A percentile compares a stretch with the other conserved stretches of the same genome.
Evolutionary conservation across 2,329 filamentous ascomycete genomes (phyloP).

Genomic region (Beauveria asiatica): DNA sequence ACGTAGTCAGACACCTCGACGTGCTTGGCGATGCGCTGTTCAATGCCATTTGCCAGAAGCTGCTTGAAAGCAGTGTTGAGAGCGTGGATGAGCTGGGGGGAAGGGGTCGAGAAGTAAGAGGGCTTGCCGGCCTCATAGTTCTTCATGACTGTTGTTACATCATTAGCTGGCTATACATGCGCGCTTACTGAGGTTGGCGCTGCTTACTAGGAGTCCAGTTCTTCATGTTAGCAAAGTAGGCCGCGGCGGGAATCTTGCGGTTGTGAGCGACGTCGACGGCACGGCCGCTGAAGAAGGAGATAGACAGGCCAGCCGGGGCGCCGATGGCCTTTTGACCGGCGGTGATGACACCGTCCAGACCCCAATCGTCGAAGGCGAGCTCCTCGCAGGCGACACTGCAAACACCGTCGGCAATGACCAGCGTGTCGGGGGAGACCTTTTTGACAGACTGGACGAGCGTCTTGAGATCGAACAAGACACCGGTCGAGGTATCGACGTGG

Average conservation of each 20-base stretch:
- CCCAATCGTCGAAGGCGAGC: constrained; percentile 93
- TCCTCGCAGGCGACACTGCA: constrained; percentile 96
- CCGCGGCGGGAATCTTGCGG: constrained; percentile 71
- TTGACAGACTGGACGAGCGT: constrained; percentile 74
- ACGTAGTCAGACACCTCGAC: constrained; percentile 71
- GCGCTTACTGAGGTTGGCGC: background rate
- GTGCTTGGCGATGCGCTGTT: constrained; percentile 78
- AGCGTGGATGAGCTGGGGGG: constrained; percentile 86
- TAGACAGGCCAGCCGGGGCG: constrained; percentile 86
- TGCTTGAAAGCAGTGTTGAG: constrained; percentile 83
- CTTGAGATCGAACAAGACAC: constrained; percentile 87
- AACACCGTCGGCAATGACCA: constrained; percentile 89
- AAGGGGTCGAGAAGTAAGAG: constrained; percentile 95
- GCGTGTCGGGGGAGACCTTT: constrained; percentile 79
- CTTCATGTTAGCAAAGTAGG: constrained; percentile 94
- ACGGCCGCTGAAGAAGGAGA: constrained; percentile 85
- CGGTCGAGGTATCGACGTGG: constrained; percentile 95
- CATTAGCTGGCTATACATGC: background rate
- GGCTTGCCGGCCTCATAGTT: constrained; percentile 98
- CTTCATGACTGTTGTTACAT: constrained; percentile 65
- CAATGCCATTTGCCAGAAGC: constrained; percentile 71
- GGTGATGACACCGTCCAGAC: constrained; percentile 84
- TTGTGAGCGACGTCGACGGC: constrained; percentile 74
- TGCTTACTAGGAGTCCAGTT: constrained; percentile 82
- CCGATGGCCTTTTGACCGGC: constrained; percentile 97